These are phyloP conservation scores for Cryphonectria naterciae DNA, from an alignment of 2,329 filamentous ascomycete genomes.

Conservation along the genomic window DNA sequence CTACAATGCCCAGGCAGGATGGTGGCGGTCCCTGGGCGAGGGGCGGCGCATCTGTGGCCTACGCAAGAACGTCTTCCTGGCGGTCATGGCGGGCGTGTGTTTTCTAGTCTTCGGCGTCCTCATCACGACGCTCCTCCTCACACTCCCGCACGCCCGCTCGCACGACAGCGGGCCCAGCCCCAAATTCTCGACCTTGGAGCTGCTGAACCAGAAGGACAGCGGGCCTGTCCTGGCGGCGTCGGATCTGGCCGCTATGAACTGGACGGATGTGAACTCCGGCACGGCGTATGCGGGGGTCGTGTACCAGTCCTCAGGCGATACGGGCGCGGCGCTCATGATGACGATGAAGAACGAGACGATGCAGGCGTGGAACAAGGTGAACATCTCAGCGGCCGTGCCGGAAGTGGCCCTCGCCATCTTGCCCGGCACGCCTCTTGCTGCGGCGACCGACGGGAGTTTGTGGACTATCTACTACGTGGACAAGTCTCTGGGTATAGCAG, in stretches of 20 bases:
- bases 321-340: slow-evolving; percentile 18
- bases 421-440: slow-evolving; percentile 26
- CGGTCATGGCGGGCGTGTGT: slow-evolving; percentile 14
- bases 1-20: not conserved
- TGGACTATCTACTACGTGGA: slow-evolving; percentile 29
- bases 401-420: slow-evolving; percentile 22
- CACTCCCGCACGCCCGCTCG: not conserved
- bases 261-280: slow-evolving; percentile 14
- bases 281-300: slow-evolving; percentile 22
- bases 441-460: slow-evolving; percentile 25
- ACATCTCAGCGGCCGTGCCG: slow-evolving; percentile 18
- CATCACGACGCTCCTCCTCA: slow-evolving; percentile 20
- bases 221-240: slow-evolving; percentile 21
- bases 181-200: not conserved
- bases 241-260: slow-evolving; percentile 24
- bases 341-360: slow-evolving; percentile 6
- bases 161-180: not conserved
- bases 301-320: slow-evolving; percentile 20
- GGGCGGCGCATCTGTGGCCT: slow-evolving; percentile 19
- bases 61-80: slow-evolving; percentile 21
- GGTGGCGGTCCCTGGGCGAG: slow-evolving; percentile 13
- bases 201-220: not conserved
- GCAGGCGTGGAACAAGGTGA: slow-evolving; percentile 15
- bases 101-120: slow-evolving; percentile 21
- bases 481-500: slow-evolving; percentile 19